Percentiles rank a stretch among this genome's conserved stretches.
Evolutionary conservation across 2,329 filamentous ascomycete species (phyloP).

Genomic region (Akanthomyces muscarius): DNA sequence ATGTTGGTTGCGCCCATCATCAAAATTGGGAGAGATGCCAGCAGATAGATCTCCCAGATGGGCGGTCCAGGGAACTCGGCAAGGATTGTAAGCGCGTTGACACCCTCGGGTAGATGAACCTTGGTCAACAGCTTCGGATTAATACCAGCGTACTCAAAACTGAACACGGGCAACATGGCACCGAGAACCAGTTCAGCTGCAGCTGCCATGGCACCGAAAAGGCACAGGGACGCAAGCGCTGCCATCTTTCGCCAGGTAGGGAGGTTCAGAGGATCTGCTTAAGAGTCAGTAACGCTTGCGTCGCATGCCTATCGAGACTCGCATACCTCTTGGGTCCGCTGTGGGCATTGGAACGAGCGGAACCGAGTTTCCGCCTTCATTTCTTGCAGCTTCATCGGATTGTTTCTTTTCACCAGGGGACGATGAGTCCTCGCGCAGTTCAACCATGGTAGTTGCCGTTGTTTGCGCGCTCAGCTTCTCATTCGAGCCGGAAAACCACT

Average conservation of each 20-base stretch:
- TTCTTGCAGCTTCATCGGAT: not conserved
- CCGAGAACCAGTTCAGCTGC: slow-evolving; percentile 25
- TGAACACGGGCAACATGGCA: slow-evolving; percentile 31
- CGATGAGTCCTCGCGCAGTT: not conserved
- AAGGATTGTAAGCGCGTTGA: slow-evolving; percentile 30
- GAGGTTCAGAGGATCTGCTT: slow-evolving; percentile 10
- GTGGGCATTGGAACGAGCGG: slow-evolving; percentile 14
- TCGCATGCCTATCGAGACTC: not conserved
- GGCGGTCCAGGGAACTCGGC: slow-evolving; percentile 29
- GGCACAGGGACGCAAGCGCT: slow-evolving; percentile 19
- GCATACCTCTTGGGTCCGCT: slow-evolving; percentile 14
- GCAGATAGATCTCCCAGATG: slow-evolving; percentile 28
- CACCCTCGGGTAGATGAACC: slow-evolving; percentile 22
- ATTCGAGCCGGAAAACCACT: not conserved
- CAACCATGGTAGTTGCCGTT: not conserved
- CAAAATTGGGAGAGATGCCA: slow-evolving; percentile 33
- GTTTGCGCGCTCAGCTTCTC: not conserved
- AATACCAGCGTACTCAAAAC: slow-evolving; percentile 33
- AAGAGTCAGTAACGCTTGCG: not conserved
- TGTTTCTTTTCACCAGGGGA: not conserved
- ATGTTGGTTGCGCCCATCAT: slow-evolving; percentile 34
- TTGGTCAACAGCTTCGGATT: slow-evolving; percentile 29
- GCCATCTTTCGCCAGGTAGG: slow-evolving; percentile 9
- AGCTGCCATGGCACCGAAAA: slow-evolving; percentile 29
- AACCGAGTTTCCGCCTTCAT: too few relatives aligned